Conservation (phyloP, 345 rosid genomes). For the Acer negundo region DNA sequence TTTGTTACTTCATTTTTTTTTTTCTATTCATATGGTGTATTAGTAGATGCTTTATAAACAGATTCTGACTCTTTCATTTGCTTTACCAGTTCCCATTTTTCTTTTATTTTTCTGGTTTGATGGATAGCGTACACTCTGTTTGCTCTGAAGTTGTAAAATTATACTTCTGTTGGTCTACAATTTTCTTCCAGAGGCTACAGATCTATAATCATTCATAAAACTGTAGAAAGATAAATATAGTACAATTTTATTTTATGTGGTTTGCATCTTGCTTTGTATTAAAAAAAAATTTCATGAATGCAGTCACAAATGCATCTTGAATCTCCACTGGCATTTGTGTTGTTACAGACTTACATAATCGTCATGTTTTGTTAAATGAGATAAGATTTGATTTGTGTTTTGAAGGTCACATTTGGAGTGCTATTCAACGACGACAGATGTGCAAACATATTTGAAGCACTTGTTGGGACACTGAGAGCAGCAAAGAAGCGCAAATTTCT, state of each 20-base stretch:
- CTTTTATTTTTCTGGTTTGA: neutral
- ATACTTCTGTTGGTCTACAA: neutral
- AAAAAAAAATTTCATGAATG: neutral
- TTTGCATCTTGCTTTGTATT: too few relatives aligned
- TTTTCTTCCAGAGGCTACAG: too few relatives aligned
- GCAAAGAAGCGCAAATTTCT: slow-evolving; percentile 86
- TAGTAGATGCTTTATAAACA: neutral
- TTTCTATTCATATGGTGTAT: neutral
- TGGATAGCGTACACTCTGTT: neutral
- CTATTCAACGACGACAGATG: slow-evolving; percentile 85
- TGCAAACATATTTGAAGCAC: slow-evolving; percentile 93
- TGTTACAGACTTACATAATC: too few relatives aligned
- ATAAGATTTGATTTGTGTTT: slow-evolving; percentile 10
- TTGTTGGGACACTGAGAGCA: slow-evolving; percentile 91
- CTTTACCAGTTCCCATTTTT: neutral
- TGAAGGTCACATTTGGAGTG: slow-evolving; percentile 88
- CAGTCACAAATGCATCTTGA: neutral
- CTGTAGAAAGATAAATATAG: too few relatives aligned
- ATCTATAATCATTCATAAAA: too few relatives aligned
- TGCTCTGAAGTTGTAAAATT: neutral
- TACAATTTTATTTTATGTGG: too few relatives aligned
- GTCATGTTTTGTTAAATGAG: neutral
- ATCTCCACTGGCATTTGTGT: too few relatives aligned
- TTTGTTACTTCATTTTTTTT: neutral
- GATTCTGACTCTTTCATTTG: neutral